Percentiles rank a stretch among this genome's conserved stretches.
Conservation (phyloP, 257 asterid genomes). For the Solanum verrucosum region DNA sequence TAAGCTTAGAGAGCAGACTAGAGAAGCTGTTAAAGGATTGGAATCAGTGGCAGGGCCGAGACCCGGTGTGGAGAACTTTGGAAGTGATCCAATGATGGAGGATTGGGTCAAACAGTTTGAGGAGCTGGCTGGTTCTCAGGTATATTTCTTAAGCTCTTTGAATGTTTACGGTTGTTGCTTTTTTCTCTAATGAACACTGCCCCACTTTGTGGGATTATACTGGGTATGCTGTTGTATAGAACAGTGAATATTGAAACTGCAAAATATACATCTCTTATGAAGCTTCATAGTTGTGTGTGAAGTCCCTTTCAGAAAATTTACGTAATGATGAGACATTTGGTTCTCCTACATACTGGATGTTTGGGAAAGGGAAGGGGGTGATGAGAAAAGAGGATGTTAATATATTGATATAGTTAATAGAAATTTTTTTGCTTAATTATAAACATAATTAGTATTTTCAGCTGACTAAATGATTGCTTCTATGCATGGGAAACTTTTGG, state of each 20-base stretch:
- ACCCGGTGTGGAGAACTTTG: slow-evolving; percentile 38
- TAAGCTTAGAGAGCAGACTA: slow-evolving; percentile 84
- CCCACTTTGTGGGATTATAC: neutral
- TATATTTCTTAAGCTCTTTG: slow-evolving; percentile 1
- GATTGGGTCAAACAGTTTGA: slow-evolving; percentile 97
- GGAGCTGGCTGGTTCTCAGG: slow-evolving; percentile 93
- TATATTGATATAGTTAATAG: neutral
- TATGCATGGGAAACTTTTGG: neutral
- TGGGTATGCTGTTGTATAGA: neutral
- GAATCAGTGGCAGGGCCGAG: slow-evolving; percentile 62
- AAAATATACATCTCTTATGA: neutral
- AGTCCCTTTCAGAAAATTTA: neutral
- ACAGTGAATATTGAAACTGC: neutral
- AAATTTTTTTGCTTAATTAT: neutral
- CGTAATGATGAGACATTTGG: neutral
- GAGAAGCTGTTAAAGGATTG: slow-evolving; percentile 80
- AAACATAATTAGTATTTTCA: neutral
- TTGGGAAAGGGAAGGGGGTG: neutral
- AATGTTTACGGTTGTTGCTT: neutral
- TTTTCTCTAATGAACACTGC: neutral
- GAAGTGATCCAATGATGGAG: slow-evolving; percentile 73
- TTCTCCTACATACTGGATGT: neutral
- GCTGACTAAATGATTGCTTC: neutral
- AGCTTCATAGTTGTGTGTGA: neutral
- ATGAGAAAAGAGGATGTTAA: neutral